Base-by-base conservation (phyloP, 768 basidiomycete species). In the Epithele typhae region DNA sequence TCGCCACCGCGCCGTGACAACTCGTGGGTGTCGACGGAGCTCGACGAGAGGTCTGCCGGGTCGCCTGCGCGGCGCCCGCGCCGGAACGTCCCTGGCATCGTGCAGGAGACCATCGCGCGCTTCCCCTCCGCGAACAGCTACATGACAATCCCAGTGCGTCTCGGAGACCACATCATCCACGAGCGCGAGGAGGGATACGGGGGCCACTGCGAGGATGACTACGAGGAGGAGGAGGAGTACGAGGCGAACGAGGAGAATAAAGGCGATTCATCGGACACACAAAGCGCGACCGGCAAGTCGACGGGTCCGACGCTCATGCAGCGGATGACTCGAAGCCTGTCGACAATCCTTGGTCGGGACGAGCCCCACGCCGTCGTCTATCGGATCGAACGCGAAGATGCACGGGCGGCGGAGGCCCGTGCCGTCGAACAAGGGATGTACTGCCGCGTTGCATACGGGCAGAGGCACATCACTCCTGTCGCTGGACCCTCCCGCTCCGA, bases 1-100 rank as follows among this genome's bases (percentile, higher is more conserved):
- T 11, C 14, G 7, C 48, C 55, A 10, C 53, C 45, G 4, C 48
- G 40, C 24, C 36, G 47, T 6, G 48, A 46, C 7, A 43, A 43
- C 43, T 54, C 59, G 4, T 62, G 61, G 59, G 49, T 57, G 25
- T 47, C 61, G 11, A 60, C 59, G 11, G 61, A 62, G 49, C 52
- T 51, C 24, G 53, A 48, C 24, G 34, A 24, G 15, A 46, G 25
- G 25, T 38, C 38, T 11, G 27, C 24, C 21, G 25, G 2, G 8
- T 37, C 14, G 7, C 35, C 14, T 14, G 11, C 35, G 18, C 14
- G 14, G 3, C 32, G 21, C 12, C 42, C 32, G 10, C 24, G 37
- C 14, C 37, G 37, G 8, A 10, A 14, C 17, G 43, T n/a, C n/a
- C n/a, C n/a, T n/a, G n/a, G n/a, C n/a, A n/a, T n/a, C n/a, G n/a